Base-by-base conservation (phyloP, 2,329 filamentous ascomycete genomes). In the Didymella keratinophila region DNA sequence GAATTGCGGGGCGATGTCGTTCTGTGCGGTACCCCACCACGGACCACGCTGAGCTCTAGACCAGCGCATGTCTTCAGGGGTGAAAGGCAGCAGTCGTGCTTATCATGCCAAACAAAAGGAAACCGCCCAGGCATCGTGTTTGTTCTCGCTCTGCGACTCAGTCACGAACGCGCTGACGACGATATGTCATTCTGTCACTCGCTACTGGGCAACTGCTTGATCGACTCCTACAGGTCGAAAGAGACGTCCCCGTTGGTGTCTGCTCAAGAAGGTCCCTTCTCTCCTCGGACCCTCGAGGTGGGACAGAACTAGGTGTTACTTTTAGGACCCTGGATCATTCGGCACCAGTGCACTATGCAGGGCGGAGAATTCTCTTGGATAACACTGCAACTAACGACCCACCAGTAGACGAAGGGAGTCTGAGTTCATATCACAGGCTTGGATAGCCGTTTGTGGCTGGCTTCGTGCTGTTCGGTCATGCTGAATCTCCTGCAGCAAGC, bases 221-320 rank as follows among this genome's bases (percentile, higher is more conserved):
- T 39, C 32, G 16, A 36, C 32, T 39, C 36, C 10, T 14, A 48
- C 21, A 37, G 9, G 4, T 20, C 45, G 14, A 20, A 3, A 9
- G n/a, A 30, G 34, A 11, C 16, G 23, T 23, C 30, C 8, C 23
- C n/a, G 11, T 30, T 32, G 34, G 14, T 32, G 28, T 27, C 8
- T 37, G 6, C 12, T n/a, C 37, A 30, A 25, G 7, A 16, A 28
- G 16, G 16, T 30, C 9, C 10, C 18, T 11, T 18, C n/a, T 18
- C 45, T 36, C 14, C 18, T 23, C 10, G 9, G 34, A 25, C 3
- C n/a, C 34, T 23, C 16, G 14, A 21, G 44, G 36, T 48, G 47
- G 37, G 37, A 49, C 37, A 39, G 4, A 49, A 23, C 9, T 39
- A 37, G 39, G 16, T 18, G 45, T 54, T 58, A 39, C 50, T 42